phyloP scores from a whole-genome alignment of 2,329 filamentous ascomycete genomes.

The Chrysoporthe deuterocubensis region DNA sequence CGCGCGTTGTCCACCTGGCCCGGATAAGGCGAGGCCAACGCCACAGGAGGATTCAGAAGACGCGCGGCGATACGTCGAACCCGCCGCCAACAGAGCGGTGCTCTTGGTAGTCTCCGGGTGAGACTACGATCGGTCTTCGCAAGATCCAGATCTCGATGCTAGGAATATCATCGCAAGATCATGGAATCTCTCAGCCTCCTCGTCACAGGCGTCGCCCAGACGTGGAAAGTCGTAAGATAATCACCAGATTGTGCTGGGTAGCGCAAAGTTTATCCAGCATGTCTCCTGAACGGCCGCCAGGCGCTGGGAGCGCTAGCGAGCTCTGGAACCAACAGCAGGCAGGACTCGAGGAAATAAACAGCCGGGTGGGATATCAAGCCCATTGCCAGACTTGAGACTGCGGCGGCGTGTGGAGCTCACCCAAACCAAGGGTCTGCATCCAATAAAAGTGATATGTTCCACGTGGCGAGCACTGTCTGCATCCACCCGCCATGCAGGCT shows the following conservation, averaged over 20 bases:
- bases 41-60: neutral
- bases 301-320: neutral
- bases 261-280: conserved; percentile 15
- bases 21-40: neutral
- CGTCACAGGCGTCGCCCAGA: neutral
- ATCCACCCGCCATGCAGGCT: no score
- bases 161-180: neutral
- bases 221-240: conserved; percentile 21
- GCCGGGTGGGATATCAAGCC: no score
- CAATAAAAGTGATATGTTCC: neutral
- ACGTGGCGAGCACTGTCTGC: no score
- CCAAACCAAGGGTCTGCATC: neutral
- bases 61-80: neutral
- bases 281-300: neutral
- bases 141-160: neutral
- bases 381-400: no score
- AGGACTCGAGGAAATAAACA: no score
- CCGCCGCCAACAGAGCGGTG: neutral
- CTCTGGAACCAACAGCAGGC: no score
- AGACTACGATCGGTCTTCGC: neutral
- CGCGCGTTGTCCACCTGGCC: neutral
- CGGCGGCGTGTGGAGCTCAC: no score
- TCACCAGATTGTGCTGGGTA: conserved; percentile 17
- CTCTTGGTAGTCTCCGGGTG: neutral
- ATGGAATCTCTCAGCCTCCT: neutral